phyloP scores from a whole-genome alignment of 768 basidiomycete genomes.

The Tulasnella sp. region DNA sequence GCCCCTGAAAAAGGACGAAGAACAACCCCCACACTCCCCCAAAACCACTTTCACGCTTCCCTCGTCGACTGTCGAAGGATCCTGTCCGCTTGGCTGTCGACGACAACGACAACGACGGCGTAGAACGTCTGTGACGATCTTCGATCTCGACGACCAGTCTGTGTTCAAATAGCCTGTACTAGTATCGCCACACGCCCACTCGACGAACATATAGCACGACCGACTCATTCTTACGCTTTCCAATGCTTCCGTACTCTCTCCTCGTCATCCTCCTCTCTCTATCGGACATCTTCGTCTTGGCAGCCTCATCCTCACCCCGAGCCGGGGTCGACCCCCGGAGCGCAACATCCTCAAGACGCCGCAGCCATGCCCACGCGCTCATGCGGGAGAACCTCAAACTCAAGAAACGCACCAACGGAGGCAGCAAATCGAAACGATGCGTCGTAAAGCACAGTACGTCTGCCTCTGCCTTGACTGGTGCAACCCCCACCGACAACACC shows the following conservation, averaged over 20 bases:
- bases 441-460: neutral
- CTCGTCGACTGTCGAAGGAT: too few species aligned
- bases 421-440: neutral
- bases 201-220: too few species aligned
- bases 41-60: too few species aligned
- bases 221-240: too few species aligned
- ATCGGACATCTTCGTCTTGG: neutral
- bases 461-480: neutral
- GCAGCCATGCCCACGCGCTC: neutral
- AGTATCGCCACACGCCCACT: too few species aligned
- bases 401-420: constrained; percentile 8
- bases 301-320: neutral
- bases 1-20: too few species aligned
- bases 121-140: too few species aligned
- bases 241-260: neutral
- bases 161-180: too few species aligned
- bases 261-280: neutral
- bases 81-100: too few species aligned
- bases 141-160: too few species aligned
- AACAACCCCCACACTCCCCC: too few species aligned
- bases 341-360: neutral
- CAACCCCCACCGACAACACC: neutral
- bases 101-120: too few species aligned
- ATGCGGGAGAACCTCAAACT: neutral
- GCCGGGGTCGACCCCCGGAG: neutral